phyloP scores from a whole-genome alignment of 208 protist genomes.

The Leishmania guyanensis region DNA sequence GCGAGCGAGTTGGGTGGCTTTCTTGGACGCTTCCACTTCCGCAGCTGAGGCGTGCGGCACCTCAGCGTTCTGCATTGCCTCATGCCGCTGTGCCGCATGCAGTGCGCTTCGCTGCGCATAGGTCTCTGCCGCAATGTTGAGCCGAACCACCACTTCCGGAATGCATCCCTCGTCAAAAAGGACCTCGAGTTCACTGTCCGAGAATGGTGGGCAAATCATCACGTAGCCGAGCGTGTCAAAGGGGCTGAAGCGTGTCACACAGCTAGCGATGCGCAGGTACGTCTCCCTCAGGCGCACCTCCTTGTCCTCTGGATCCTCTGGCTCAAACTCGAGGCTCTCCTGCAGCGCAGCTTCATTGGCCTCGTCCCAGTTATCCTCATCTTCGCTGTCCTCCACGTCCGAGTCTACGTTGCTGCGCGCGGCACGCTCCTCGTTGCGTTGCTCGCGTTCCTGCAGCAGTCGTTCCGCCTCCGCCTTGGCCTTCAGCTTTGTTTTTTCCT shows the following conservation, averaged over 20 bases:
- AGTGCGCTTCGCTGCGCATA: slow-evolving; percentile 39
- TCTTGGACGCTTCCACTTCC: slow-evolving; percentile 5
- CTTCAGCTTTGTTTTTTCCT: slow-evolving; percentile 56
- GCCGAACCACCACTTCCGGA: slow-evolving; percentile 74
- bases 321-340: slow-evolving; percentile 78
- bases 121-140: slow-evolving; percentile 60
- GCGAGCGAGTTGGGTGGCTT: slow-evolving; percentile 19
- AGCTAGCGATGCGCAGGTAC: slow-evolving; percentile 81
- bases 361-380: slow-evolving; percentile 61
- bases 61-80: slow-evolving; percentile 7
- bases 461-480: slow-evolving; percentile 51
- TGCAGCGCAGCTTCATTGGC: slow-evolving; percentile 74
- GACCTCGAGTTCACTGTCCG: slow-evolving; percentile 75
- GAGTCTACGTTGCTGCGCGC: slow-evolving; percentile 30
- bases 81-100: slow-evolving; percentile 13
- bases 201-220: slow-evolving; percentile 83
- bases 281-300: slow-evolving; percentile 78
- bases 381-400: slow-evolving; percentile 49
- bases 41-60: background rate
- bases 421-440: slow-evolving; percentile 38
- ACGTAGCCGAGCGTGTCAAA: slow-evolving; percentile 88
- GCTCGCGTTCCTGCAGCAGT: slow-evolving; percentile 60
- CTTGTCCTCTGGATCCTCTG: slow-evolving; percentile 84
- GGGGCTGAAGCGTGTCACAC: slow-evolving; percentile 84
- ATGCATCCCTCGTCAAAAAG: slow-evolving; percentile 68